phyloP scores from a whole-genome alignment of 768 basidiomycete species.

The Boletus insuetus region DNA sequence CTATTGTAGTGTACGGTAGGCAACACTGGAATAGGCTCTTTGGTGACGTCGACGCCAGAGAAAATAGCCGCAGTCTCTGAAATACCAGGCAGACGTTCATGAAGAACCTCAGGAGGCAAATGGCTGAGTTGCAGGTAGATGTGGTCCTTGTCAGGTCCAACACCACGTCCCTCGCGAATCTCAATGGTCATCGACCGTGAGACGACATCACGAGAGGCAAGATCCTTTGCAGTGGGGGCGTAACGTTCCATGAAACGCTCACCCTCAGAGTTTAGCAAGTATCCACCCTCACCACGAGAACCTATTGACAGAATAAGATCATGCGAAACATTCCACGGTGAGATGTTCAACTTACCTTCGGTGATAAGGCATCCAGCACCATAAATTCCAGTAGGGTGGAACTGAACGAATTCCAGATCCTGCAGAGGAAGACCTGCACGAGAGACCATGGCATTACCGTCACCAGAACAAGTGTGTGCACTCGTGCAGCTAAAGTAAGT shows the following conservation, averaged over 20 bases:
- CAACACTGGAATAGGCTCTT: constrained; percentile 97
- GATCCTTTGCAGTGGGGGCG: constrained; percentile 98
- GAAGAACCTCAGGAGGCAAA: constrained; percentile 91
- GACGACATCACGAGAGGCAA: constrained; percentile 98
- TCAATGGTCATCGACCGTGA: constrained; percentile 99
- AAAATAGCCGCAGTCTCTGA: constrained; percentile 99
- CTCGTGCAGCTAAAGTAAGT: constrained; percentile 98
- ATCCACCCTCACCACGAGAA: constrained; percentile 98
- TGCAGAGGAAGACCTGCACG: constrained; percentile 95
- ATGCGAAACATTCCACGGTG: neutral
- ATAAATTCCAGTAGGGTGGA: constrained; percentile 99
- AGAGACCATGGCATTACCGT: constrained; percentile 98
- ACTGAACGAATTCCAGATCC: constrained; percentile 99
- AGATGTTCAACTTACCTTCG: constrained; percentile 59
- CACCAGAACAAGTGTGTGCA: constrained; percentile 98
- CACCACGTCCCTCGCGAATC: constrained; percentile 97
- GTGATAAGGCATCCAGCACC: constrained; percentile 99
- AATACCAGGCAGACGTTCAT: constrained; percentile 97
- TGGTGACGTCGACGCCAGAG: constrained; percentile 98
- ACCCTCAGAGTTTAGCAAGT: constrained; percentile 96
- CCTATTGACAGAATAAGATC: constrained; percentile 43
- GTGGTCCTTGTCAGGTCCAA: constrained; percentile 98
- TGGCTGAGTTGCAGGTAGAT: constrained; percentile 96
- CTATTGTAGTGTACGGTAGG: constrained; percentile 99
- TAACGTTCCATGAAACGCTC: constrained; percentile 99